Evolutionary conservation across 1,284 basidiomycete genomes (phyloP).

Genomic region (Ustilago shanxiensis): DNA sequence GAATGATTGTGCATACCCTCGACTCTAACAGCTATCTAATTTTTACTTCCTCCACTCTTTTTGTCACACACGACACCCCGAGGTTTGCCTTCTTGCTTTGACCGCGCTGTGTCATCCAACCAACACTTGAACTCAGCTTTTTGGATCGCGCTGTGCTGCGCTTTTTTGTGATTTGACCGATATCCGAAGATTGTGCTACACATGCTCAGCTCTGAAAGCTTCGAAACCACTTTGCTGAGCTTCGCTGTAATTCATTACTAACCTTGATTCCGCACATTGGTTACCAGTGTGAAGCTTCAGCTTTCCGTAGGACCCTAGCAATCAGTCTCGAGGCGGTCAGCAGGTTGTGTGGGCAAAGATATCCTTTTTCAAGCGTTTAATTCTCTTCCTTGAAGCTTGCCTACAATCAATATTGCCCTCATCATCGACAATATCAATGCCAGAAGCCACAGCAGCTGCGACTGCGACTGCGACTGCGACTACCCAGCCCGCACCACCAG

Average conservation of each 20-base stretch:
- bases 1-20: too few species aligned
- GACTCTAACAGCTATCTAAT: too few species aligned
- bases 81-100: background rate
- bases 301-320: background rate
- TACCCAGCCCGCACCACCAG: slow-evolving; percentile 10
- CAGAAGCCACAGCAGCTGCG: slow-evolving; percentile 20
- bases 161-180: background rate
- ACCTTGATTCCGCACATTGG: background rate
- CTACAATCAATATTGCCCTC: background rate
- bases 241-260: background rate
- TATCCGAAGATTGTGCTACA: slow-evolving; percentile 2
- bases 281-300: background rate
- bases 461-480: slow-evolving; percentile 24
- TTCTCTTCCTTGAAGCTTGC: too few species aligned
- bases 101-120: background rate
- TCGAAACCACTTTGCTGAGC: slow-evolving; percentile 1
- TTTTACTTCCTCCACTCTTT: background rate
- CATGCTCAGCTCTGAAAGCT: background rate
- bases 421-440: slow-evolving; percentile 11
- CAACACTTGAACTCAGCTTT: slow-evolving; percentile 8
- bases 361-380: background rate
- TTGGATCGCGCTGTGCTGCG: too few species aligned
- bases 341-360: too few species aligned
- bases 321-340: background rate
- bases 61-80: background rate